Conservation (phyloP, 306 rosid species). For the Gastrolobium villosum region DNA sequence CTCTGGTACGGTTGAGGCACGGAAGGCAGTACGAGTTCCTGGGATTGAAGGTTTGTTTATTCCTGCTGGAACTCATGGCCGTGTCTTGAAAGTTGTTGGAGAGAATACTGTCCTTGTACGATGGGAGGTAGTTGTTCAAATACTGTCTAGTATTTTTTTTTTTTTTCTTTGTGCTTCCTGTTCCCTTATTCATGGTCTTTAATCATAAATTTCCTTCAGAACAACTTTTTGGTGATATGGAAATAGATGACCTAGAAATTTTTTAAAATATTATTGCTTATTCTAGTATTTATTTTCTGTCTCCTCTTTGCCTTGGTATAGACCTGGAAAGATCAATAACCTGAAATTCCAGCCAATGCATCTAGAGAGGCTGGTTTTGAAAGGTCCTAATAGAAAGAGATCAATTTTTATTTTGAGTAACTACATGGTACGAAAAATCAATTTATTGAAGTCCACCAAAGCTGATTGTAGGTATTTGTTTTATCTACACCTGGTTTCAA, state of each 20-base stretch:
- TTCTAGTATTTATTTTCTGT: slow-evolving; percentile 38
- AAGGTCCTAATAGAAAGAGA: slow-evolving; percentile 27
- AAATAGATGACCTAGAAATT: slow-evolving; percentile 16
- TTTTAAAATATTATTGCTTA: slow-evolving; percentile 4
- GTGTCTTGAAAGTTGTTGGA: slow-evolving; percentile 71
- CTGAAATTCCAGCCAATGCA: not conserved
- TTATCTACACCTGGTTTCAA: slow-evolving; percentile 9
- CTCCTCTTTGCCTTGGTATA: slow-evolving; percentile 24
- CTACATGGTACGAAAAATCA: slow-evolving; percentile 19
- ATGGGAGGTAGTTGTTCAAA: slow-evolving; percentile 81
- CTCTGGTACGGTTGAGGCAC: slow-evolving; percentile 69
- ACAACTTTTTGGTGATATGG: slow-evolving; percentile 5
- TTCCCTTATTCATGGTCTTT: slow-evolving; percentile 22
- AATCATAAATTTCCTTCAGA: slow-evolving; percentile 11
- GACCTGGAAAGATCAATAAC: slow-evolving; percentile 31
- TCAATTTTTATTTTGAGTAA: slow-evolving; percentile 6
- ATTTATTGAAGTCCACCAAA: slow-evolving; percentile 1
- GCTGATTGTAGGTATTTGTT: slow-evolving; percentile 11
- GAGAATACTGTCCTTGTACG: slow-evolving; percentile 83
- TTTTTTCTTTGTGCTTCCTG: slow-evolving; percentile 24
- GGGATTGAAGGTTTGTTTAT: slow-evolving; percentile 84
- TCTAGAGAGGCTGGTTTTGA: slow-evolving; percentile 34
- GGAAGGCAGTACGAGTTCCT: slow-evolving; percentile 67
- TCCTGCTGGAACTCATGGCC: slow-evolving; percentile 84
- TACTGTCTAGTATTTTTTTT: slow-evolving; percentile 28